Conservation (phyloP, 148 eudicot species). For the Rhododendron simsii region DNA sequence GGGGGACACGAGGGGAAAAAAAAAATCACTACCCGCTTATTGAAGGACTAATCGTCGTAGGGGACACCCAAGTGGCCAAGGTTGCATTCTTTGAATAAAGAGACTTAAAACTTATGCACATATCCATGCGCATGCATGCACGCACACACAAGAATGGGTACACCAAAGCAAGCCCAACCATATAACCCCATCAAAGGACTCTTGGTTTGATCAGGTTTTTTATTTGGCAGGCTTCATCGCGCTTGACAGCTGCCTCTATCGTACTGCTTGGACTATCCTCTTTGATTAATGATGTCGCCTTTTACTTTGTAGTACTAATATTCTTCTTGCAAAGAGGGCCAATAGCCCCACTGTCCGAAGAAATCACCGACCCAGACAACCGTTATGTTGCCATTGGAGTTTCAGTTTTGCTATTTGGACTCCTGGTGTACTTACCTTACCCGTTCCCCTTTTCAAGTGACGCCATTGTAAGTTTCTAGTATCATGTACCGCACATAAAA, state of each 20-base stretch:
- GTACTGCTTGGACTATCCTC: constrained; percentile 81
- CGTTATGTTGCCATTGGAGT: constrained; percentile 68
- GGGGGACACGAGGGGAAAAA: background rate
- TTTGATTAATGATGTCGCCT: constrained; percentile 85
- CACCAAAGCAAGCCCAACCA: background rate
- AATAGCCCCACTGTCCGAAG: constrained; percentile 85
- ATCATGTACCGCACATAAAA: background rate
- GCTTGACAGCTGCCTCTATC: constrained; percentile 65
- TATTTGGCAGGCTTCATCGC: constrained; percentile 61
- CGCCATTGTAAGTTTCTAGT: constrained; percentile 41
- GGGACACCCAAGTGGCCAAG: background rate
- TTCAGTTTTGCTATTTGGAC: constrained; percentile 63
- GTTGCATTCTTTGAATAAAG: background rate
- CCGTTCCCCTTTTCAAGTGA: constrained; percentile 76
- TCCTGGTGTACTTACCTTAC: constrained; percentile 88
- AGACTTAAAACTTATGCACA: background rate
- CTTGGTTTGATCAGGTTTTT: background rate
- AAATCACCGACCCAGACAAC: constrained; percentile 74
- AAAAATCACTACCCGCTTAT: background rate
- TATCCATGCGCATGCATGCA: background rate
- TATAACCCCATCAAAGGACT: background rate
- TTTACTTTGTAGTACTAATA: constrained; percentile 87
- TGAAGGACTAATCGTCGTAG: background rate
- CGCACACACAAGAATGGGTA: background rate
- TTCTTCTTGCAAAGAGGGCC: constrained; percentile 94